These are phyloP conservation scores for Chrysochromulina tobinii DNA, from an alignment of 78 protist genomes.

Conservation along the genomic window DNA sequence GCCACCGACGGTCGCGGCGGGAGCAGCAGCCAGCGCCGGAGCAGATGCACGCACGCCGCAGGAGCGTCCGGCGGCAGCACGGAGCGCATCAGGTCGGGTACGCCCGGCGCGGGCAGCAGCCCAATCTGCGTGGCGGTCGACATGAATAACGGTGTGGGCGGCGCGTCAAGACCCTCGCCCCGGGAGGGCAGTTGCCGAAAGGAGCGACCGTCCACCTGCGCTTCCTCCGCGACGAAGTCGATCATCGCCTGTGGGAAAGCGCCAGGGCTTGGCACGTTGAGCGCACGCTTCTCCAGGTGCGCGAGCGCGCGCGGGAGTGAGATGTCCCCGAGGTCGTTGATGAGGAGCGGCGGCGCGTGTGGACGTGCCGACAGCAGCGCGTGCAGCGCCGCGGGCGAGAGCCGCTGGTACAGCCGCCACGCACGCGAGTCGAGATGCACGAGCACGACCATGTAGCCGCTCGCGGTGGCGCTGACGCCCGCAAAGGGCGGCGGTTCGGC, in stretches of 20 bases:
- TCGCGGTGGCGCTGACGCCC: background rate
- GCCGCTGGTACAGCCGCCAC: background rate
- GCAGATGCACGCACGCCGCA: background rate
- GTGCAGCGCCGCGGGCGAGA: background rate
- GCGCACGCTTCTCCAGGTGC: too few species aligned
- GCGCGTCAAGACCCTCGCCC: background rate
- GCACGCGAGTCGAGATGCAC: background rate
- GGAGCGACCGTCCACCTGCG: background rate
- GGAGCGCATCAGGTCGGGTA: background rate
- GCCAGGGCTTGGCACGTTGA: too few species aligned
- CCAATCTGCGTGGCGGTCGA: background rate
- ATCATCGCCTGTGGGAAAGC: too few species aligned
- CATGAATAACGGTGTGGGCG: background rate
- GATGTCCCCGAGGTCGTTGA: background rate
- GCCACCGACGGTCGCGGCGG: background rate
- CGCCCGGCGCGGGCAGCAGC: background rate
- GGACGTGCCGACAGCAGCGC: background rate
- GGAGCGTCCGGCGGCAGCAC: background rate
- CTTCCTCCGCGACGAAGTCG: background rate
- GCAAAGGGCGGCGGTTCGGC: background rate
- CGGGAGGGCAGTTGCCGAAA: background rate
- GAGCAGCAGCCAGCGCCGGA: background rate
- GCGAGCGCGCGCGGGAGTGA: too few species aligned
- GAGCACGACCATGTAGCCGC: background rate
- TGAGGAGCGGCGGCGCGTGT: conserved; percentile 8